Evolutionary conservation across 148 eudicot genomes (phyloP), one percentile per base, ranked within the genome.

Genomic region (Beta vulgaris): DNA sequence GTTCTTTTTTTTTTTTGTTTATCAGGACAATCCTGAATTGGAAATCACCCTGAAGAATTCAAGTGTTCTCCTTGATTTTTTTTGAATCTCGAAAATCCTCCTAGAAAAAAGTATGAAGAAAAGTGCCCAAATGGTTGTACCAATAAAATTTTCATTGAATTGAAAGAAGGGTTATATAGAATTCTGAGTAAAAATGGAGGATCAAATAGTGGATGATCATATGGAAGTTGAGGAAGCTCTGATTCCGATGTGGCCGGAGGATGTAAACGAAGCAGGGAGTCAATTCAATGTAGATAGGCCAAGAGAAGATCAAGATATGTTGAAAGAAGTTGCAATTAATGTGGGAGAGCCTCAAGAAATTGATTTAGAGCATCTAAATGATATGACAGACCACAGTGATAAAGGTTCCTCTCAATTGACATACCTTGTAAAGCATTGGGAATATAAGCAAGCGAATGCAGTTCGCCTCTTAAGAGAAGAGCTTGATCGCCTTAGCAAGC

Each of bases 171-270:
- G 60, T 46, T 44, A n/a, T 21, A 0, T 31, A 48, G 68, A 57
- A 73, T 57, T 46, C 10, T 25, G 32, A 39, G 29, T 39, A 32
- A 32, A 15, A 49, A 80, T 75, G 83, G 83, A 79, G 46, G 85
- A 78, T 36, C 78, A 76, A 35, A 31, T 78, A 48, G 32, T 67
- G 9, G 78, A 76, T 13, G 92, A 88, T 73, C 87, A 88, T 61
- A 87, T 89, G 92, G 97, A 92, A 43, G 71, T 79, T 39, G 96
- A 89, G 61, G 96, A 89, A 73, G 83, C 81, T 72, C 83, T 89
- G 6, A 79, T 83, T 66, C 87, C 96, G 51, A 91, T 93, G 96
- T 93, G 98, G 98, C 96, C 93, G 3, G 92, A 89, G 74, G 88
- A 88, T 78, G 89, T 89, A 13, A 86, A 89, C 60, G 92, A 81